phyloP scores from a whole-genome alignment of 495 filamentous ascomycete species.

The Penicillium mononematosum region DNA sequence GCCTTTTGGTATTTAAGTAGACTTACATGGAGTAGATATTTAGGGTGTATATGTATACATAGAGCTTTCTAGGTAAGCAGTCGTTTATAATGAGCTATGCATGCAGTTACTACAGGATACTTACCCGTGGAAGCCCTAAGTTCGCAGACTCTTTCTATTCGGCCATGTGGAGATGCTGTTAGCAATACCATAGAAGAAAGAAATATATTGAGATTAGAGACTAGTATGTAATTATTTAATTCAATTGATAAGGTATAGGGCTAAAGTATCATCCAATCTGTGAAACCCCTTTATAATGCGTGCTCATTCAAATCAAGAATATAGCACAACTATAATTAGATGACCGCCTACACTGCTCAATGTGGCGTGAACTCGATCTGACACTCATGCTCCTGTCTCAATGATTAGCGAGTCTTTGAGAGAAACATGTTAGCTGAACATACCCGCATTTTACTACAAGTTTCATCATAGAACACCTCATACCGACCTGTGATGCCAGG shows the following conservation, averaged over 20 bases:
- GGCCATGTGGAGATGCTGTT: neutral
- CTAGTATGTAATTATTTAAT: neutral
- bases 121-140: too few relatives aligned
- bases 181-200: neutral
- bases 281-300: neutral
- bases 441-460: neutral
- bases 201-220: neutral
- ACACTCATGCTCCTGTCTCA: neutral
- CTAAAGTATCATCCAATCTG: neutral
- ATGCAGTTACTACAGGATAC: too few relatives aligned
- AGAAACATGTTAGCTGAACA: neutral
- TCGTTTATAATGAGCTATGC: too few relatives aligned
- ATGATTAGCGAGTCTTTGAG: neutral
- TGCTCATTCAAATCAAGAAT: neutral
- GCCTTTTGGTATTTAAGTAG: too few relatives aligned
- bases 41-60: too few relatives aligned
- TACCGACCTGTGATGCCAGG: slow-evolving; percentile 39
- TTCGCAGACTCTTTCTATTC: neutral
- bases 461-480: slow-evolving; percentile 44
- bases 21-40: too few relatives aligned
- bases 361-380: neutral
- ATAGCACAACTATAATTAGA: too few relatives aligned
- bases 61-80: too few relatives aligned
- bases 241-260: neutral
- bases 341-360: neutral